Evolutionary conservation across 2,329 filamentous ascomycete species (phyloP), one percentile per base, ranked within the genome.

Genomic region (Aschersonia sp.): DNA sequence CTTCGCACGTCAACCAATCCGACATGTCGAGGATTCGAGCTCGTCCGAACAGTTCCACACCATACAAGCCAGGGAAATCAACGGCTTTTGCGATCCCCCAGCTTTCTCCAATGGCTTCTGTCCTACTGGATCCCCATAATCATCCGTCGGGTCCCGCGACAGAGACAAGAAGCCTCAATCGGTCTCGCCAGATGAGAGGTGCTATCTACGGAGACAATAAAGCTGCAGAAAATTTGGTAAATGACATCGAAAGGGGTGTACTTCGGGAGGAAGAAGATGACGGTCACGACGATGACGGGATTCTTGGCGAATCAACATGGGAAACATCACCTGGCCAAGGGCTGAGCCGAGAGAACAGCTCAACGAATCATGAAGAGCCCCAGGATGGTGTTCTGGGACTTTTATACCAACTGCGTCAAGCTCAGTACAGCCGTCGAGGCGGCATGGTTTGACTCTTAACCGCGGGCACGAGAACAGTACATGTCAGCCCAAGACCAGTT

Each of bases 101-200:
- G 45, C 68, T 75, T 4, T 84, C 80, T 7, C 82, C 83, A 4
- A 81, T 85, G 74, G 77, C 80, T 20, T 88, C 84, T 1, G 77
- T 85, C 53, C 70, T 89, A 2, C 69, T 89, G 2, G 85, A 89
- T 62, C 80, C 84, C 2, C 84, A 85, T 58, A 81, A 89, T 51
- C 84, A 89, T 51, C 84, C 84, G 5, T 68, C 72, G 1, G 66
- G 68, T 2, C 69, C 73, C 7, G 66, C 67, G 4, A 60, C 69
- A 38, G 65, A 66, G 2, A 64, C 57, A 20, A 68, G 71, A 40
- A 75, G 71, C 46, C 57, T 67, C n/a, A 67, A 76, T 50, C 64
- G 69, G 46, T 61, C 64, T 10, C 71, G 73, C 29, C 63, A 66
- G 53, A 56, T 69, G 55, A 66, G 66, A 50, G 64, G 68, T 58